Conservation (phyloP, 106 monocot genomes). For the Acorus calamus region DNA sequence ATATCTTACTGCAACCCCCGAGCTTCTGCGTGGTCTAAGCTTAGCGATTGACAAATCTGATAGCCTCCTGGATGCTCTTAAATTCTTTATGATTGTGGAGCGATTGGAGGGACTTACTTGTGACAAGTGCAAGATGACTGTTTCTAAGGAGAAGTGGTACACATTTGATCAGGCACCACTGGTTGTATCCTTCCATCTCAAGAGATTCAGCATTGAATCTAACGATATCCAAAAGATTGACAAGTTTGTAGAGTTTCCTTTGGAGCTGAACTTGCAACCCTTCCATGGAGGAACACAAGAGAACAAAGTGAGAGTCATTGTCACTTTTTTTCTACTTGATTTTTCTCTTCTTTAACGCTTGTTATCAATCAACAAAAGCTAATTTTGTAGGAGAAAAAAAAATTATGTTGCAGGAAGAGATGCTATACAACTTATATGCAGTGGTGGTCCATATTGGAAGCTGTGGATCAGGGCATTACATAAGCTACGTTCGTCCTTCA, state of each 20-base stretch:
- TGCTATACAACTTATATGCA: constrained; percentile 24
- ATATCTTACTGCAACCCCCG: constrained; percentile 49
- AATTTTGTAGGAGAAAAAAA: no score
- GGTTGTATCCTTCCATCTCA: constrained; percentile 63
- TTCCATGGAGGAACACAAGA: constrained; percentile 21
- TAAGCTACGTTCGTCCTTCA: constrained; percentile 10
- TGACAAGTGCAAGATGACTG: constrained; percentile 45
- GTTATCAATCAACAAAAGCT: no score
- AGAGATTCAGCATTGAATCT: constrained; percentile 46
- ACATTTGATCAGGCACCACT: constrained; percentile 48
- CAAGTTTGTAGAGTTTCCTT: constrained; percentile 52
- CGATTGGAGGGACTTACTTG: constrained; percentile 58
- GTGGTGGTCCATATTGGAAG: constrained; percentile 15
- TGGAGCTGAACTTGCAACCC: constrained; percentile 50
- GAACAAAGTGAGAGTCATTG: constrained; percentile 11
- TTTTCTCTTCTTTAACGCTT: no score
- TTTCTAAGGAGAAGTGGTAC: constrained; percentile 42
- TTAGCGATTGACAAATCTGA: constrained; percentile 52
- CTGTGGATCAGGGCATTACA: constrained; percentile 13
- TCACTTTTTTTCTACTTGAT: neutral
- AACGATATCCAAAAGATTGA: constrained; percentile 28
- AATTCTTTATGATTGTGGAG: constrained; percentile 58
- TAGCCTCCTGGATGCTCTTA: constrained; percentile 36
- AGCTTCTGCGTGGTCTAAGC: constrained; percentile 57
- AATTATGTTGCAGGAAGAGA: constrained; percentile 4